phyloP scores from a whole-genome alignment of 257 asterid species.

The Penstemon davidsonii region DNA sequence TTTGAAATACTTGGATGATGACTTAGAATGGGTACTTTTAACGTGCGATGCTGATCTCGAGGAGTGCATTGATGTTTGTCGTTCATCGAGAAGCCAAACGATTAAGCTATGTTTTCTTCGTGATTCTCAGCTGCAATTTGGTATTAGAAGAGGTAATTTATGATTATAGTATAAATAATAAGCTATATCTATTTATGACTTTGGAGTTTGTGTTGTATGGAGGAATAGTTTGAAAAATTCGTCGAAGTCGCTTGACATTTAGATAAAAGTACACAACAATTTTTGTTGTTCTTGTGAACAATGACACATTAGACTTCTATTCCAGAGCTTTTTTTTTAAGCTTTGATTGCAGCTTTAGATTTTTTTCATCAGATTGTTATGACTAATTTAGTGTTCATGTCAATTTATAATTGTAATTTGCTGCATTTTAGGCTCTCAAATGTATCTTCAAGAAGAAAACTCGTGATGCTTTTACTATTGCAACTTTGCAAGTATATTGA shows the following conservation, averaged over 20 bases:
- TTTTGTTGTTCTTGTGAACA: neutral
- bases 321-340: no score
- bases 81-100: conserved; percentile 47
- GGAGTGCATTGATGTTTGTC: conserved; percentile 72
- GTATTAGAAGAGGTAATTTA: conserved; percentile 37
- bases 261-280: conserved; percentile 14
- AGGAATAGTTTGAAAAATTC: neutral
- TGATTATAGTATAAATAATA: conserved; percentile 22
- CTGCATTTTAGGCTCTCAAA: no score
- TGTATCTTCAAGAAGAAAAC: no score
- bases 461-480: no score
- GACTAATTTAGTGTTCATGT: no score
- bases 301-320: no score
- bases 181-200: neutral
- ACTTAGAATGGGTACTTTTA: conserved; percentile 80
- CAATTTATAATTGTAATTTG: no score
- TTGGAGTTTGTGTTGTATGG: neutral
- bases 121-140: conserved; percentile 40
- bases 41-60: conserved; percentile 90
- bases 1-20: conserved; percentile 88
- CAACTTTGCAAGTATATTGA: no score
- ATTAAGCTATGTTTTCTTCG: conserved; percentile 56
- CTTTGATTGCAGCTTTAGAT: no score
- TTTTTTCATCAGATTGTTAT: no score
- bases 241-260: neutral